Evolutionary conservation across 192 early-diverging fungal genomes (phyloP).

Genomic region (Entomortierella chlamydospora): DNA sequence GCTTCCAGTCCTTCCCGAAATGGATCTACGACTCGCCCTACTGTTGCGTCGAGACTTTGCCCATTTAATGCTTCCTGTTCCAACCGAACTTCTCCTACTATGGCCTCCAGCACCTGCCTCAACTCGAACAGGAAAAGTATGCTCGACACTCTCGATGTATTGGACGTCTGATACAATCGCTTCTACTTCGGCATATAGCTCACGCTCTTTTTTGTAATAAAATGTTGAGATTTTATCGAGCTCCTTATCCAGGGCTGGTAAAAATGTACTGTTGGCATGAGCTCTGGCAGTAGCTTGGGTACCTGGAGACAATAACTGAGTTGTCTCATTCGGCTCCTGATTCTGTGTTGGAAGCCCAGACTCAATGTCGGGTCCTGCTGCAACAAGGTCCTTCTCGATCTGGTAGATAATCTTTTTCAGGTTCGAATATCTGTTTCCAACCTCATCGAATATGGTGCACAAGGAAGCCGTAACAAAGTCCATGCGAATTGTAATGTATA

Average conservation of each 20-base stretch:
- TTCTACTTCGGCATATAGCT: slow-evolving; percentile 76
- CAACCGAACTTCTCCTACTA: slow-evolving; percentile 4
- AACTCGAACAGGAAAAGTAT: slow-evolving; percentile 1
- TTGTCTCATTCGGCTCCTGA: slow-evolving; percentile 35
- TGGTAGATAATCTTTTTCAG: slow-evolving; percentile 83
- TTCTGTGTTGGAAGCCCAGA: neutral
- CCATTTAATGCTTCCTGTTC: slow-evolving; percentile 34
- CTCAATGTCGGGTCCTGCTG: slow-evolving; percentile 50
- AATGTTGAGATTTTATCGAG: slow-evolving; percentile 85
- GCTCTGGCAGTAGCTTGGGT: slow-evolving; percentile 49
- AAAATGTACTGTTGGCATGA: slow-evolving; percentile 64
- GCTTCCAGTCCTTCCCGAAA: slow-evolving; percentile 13
- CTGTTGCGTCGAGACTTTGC: slow-evolving; percentile 27
- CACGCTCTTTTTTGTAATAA: slow-evolving; percentile 87
- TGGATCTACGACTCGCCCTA: slow-evolving; percentile 23
- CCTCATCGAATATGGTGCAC: neutral
- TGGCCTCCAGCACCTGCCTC: neutral
- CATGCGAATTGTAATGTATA: neutral
- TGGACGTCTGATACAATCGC: slow-evolving; percentile 65
- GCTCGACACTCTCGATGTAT: slow-evolving; percentile 56
- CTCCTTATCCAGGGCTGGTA: slow-evolving; percentile 81
- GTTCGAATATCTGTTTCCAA: slow-evolving; percentile 68
- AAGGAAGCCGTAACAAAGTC: neutral
- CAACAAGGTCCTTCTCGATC: slow-evolving; percentile 73
- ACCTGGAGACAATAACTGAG: slow-evolving; percentile 21